Evolutionary conservation across 345 rosid species (phyloP).

Genomic region (Syzygium aqueum): DNA sequence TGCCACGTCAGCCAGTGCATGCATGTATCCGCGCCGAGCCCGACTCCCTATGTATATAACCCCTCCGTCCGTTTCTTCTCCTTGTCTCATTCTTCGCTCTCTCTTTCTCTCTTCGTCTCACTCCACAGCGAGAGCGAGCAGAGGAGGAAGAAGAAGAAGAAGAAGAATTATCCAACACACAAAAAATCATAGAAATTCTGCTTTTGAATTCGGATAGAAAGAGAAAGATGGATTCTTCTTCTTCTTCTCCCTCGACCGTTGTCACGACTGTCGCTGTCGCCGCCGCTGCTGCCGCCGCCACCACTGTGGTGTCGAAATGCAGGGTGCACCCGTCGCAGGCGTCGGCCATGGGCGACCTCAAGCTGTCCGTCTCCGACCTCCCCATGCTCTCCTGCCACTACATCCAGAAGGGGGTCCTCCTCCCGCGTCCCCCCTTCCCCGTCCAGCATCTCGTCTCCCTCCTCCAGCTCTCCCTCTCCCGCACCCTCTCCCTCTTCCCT

Average conservation of each 20-base stretch:
- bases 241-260: not conserved
- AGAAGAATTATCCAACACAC: not conserved
- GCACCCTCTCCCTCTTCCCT: slow-evolving; percentile 53
- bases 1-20: not conserved
- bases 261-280: not conserved
- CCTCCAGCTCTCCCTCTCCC: slow-evolving; percentile 42
- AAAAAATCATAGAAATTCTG: not conserved
- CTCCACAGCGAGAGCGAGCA: not conserved
- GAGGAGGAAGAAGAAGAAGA: not conserved
- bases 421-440: slow-evolving; percentile 33
- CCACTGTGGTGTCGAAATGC: slow-evolving; percentile 35
- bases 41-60: not conserved
- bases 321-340: slow-evolving; percentile 41
- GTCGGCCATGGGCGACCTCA: slow-evolving; percentile 51
- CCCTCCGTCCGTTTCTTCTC: not conserved
- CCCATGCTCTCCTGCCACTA: slow-evolving; percentile 96
- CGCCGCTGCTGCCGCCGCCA: not conserved
- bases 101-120: not conserved
- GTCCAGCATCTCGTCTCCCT: slow-evolving; percentile 17
- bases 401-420: slow-evolving; percentile 84
- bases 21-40: not conserved
- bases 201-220: not conserved
- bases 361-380: slow-evolving; percentile 91
- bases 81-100: not conserved
- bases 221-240: not conserved